phyloP scores from a whole-genome alignment of 441 rosid species.

The Populus tomentosa region DNA sequence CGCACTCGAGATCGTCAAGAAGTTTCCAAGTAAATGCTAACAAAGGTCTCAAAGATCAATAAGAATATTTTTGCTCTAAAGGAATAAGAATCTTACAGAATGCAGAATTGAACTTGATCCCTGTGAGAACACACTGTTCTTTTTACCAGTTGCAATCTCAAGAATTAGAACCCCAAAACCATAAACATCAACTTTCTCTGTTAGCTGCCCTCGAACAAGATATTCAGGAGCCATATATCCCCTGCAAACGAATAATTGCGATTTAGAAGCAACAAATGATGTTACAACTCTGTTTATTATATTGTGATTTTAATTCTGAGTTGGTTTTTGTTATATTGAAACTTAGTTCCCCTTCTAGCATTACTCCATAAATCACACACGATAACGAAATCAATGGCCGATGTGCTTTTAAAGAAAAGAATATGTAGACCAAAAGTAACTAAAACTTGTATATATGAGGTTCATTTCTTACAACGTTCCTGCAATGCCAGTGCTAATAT shows the following conservation, averaged over 20 bases:
- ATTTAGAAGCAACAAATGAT: neutral
- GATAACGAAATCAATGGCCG: neutral
- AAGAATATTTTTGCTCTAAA: neutral
- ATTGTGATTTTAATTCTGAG: neutral
- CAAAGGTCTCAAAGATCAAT: neutral
- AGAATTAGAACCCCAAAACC: slow-evolving; percentile 63
- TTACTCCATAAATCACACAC: too few species aligned
- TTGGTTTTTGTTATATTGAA: neutral
- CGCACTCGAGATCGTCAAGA: too few species aligned
- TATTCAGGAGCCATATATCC: too few species aligned
- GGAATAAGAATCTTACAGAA: slow-evolving; percentile 35
- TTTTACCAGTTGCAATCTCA: slow-evolving; percentile 59
- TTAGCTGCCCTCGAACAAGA: slow-evolving; percentile 54
- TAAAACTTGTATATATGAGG: neutral
- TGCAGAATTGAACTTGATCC: slow-evolving; percentile 53
- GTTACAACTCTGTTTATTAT: neutral
- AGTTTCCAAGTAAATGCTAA: neutral
- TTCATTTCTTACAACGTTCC: neutral
- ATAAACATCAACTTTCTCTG: slow-evolving; percentile 77
- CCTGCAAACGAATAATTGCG: slow-evolving; percentile 19
- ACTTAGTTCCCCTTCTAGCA: neutral
- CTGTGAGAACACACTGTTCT: slow-evolving; percentile 51
- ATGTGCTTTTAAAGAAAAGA: neutral
- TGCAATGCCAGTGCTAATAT: slow-evolving; percentile 4
- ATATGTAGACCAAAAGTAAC: neutral